These are phyloP conservation scores for Pelargonium nanum DNA, from an alignment of 345 rosid genomes.

Conservation along the genomic window DNA sequence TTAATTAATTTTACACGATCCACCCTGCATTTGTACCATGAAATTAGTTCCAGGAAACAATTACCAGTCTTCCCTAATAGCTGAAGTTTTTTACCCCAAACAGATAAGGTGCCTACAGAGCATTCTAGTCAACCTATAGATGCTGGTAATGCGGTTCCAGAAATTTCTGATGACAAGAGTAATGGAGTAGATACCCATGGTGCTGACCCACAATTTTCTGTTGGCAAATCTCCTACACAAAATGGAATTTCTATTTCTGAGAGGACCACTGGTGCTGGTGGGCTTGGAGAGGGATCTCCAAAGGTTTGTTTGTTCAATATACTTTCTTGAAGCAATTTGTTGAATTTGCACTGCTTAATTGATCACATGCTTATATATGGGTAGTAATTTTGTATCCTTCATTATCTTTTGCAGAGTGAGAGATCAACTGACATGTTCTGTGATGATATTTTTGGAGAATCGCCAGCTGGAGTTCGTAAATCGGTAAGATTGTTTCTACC, in stretches of 20 bases:
- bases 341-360: constrained; percentile 9
- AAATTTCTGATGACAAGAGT: constrained; percentile 14
- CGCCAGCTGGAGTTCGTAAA: constrained; percentile 64
- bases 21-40: not conserved
- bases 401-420: constrained; percentile 64
- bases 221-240: constrained; percentile 43
- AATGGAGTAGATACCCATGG: constrained; percentile 25
- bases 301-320: constrained; percentile 45
- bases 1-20: too few species aligned
- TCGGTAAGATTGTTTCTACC: constrained; percentile 28
- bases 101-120: constrained; percentile 22
- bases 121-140: constrained; percentile 15
- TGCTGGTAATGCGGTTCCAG: constrained; percentile 15
- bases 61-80: constrained; percentile 4
- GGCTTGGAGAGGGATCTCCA: constrained; percentile 92
- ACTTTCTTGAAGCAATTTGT: not conserved
- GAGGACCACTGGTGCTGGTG: constrained; percentile 39
- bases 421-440: constrained; percentile 57
- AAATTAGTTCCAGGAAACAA: not conserved
- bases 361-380: not conserved
- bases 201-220: constrained; percentile 37
- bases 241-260: constrained; percentile 34
- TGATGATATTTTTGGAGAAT: constrained; percentile 96
- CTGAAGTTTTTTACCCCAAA: not conserved
- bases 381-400: constrained; percentile 6